Evolutionary conservation across 1,139 yeast species (phyloP).

Genomic region (Candida tunisiensis): DNA sequence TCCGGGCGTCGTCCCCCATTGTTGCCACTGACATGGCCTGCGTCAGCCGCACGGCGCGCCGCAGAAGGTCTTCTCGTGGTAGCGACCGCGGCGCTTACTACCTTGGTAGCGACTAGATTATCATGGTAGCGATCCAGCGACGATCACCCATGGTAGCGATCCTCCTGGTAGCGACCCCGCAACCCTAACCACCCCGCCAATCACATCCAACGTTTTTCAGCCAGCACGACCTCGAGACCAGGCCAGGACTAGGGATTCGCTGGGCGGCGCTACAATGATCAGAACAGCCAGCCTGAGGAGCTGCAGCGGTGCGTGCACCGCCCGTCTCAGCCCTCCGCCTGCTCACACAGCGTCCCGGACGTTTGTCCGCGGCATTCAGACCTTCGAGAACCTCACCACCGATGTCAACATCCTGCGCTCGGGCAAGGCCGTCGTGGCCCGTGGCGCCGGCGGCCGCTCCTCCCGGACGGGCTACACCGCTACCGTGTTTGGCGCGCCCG

Average conservation of each 20-base stretch:
- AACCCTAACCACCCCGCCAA: background rate
- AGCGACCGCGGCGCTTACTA: too few relatives aligned
- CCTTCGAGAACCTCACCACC: conserved; percentile 23
- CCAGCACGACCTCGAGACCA: background rate
- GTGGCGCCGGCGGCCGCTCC: conserved; percentile 66
- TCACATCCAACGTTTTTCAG: background rate
- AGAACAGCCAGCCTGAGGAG: background rate
- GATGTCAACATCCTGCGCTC: conserved; percentile 63
- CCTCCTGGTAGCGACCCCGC: background rate
- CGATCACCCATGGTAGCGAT: background rate
- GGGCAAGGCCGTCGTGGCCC: conserved; percentile 56
- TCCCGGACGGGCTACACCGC: conserved; percentile 88
- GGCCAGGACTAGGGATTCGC: background rate
- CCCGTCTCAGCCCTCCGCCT: background rate
- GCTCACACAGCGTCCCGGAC: background rate
- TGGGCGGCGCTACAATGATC: background rate
- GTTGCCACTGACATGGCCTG: background rate
- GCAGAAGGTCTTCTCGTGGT: too few relatives aligned
- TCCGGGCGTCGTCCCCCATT: background rate
- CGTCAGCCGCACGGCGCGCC: conserved; percentile 1
- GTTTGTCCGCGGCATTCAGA: conserved; percentile 14
- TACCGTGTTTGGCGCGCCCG: conserved; percentile 74
- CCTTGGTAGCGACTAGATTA: background rate
- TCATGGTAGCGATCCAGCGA: background rate
- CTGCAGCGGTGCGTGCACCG: background rate